phyloP scores from a whole-genome alignment of 2,329 filamentous ascomycete species.

The Cladosporium sp. region DNA sequence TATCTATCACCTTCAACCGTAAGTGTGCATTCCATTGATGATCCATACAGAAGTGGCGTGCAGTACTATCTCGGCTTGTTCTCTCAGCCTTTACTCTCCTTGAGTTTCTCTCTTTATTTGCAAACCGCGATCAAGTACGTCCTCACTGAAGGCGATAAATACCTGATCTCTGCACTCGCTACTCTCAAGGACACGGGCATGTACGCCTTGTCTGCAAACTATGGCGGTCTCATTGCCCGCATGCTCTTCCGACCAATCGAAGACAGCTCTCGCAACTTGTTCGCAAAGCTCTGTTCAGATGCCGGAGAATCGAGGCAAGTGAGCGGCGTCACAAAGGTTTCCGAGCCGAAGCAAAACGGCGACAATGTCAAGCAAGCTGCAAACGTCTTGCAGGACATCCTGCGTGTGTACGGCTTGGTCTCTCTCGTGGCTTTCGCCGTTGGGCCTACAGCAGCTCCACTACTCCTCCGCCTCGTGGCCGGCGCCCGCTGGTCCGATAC shows the following conservation, averaged over 20 bases:
- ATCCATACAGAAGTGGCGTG: conserved; percentile 29
- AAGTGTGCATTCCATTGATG: conserved; percentile 28
- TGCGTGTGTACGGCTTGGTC: conserved; percentile 73
- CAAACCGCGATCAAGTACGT: conserved; percentile 91
- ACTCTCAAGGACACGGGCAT: conserved; percentile 80
- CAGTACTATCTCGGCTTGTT: conserved; percentile 63
- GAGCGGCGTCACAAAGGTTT: conserved; percentile 12
- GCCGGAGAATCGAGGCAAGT: conserved; percentile 7
- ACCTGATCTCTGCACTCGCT: conserved; percentile 78
- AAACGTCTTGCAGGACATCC: conserved; percentile 61
- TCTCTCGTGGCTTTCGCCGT: conserved; percentile 67
- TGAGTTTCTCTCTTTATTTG: conserved; percentile 79
- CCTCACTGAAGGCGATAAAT: conserved; percentile 89
- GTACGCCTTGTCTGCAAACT: conserved; percentile 92
- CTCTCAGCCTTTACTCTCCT: conserved; percentile 66
- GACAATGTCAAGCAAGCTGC: conserved; percentile 40
- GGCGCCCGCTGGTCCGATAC: conserved; percentile 74
- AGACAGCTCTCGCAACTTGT: conserved; percentile 87
- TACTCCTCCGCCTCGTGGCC: conserved; percentile 72
- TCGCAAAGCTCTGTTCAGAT: conserved; percentile 70
- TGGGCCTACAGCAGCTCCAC: conserved; percentile 73
- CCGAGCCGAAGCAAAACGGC: conserved; percentile 11
- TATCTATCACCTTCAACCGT: conserved; percentile 20
- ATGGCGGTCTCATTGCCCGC: conserved; percentile 80
- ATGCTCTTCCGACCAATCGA: conserved; percentile 94